A percentile compares a stretch with the other conserved stretches of the same genome.
phyloP scores from a whole-genome alignment of 805 yeast genomes.

The Schizosaccharomyces cryophilus region DNA sequence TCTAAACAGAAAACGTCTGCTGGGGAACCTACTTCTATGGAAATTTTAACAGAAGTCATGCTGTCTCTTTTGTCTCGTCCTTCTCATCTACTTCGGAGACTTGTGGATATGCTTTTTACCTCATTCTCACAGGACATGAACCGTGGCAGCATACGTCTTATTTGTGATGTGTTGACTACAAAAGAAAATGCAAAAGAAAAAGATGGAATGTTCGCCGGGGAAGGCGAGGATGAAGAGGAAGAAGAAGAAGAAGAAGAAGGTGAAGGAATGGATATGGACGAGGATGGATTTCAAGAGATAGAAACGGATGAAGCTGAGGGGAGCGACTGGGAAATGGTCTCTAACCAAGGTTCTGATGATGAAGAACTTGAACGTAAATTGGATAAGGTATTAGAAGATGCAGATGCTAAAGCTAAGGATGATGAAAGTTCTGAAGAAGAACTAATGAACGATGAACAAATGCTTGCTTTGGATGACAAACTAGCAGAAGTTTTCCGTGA shows the following conservation, averaged over 20 bases:
- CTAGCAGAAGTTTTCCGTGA: slow-evolving; percentile 64
- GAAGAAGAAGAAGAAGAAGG: slow-evolving; percentile 9
- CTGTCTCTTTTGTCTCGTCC: slow-evolving; percentile 33
- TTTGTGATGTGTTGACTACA: slow-evolving; percentile 32
- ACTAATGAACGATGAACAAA: slow-evolving; percentile 85
- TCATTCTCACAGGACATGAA: slow-evolving; percentile 26
- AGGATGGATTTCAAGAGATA: slow-evolving; percentile 8
- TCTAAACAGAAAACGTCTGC: slow-evolving; percentile 8
- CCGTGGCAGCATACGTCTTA: slow-evolving; percentile 21
- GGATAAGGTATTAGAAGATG: neutral
- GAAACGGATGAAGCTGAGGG: slow-evolving; percentile 9
- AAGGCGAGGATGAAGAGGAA: slow-evolving; percentile 14
- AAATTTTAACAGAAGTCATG: slow-evolving; percentile 34
- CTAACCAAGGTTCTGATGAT: slow-evolving; percentile 4
- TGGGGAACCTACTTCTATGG: slow-evolving; percentile 14
- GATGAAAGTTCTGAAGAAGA: slow-evolving; percentile 26
- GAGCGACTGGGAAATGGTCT: slow-evolving; percentile 1
- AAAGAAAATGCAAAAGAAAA: slow-evolving; percentile 63
- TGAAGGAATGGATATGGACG: slow-evolving; percentile 5
- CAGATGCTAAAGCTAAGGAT: slow-evolving; percentile 1
- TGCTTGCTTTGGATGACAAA: slow-evolving; percentile 81
- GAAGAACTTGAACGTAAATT: slow-evolving; percentile 8
- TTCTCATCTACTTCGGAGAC: slow-evolving; percentile 30
- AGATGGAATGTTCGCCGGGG: slow-evolving; percentile 17
- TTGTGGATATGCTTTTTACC: slow-evolving; percentile 33